Evolutionary conservation across 2,329 filamentous ascomycete genomes (phyloP), one percentile per base, ranked within the genome.

Genomic region (Incumbomyces lentus): DNA sequence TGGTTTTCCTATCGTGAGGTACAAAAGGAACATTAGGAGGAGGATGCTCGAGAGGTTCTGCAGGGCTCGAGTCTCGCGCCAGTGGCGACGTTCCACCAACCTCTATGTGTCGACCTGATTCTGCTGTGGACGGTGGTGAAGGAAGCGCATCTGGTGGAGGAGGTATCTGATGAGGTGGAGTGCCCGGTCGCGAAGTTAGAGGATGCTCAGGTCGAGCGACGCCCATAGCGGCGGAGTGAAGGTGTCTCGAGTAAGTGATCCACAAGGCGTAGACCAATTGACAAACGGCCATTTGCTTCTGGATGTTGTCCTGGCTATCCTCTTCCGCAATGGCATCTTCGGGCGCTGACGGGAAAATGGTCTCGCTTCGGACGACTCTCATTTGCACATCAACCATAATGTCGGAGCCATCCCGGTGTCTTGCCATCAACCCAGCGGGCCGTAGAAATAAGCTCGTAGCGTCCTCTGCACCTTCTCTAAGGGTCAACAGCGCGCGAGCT

Each of bases 331-430:
- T 76, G 2, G 80, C 76, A 52, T 82, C 71, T 47, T 82, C 75
- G 44, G 76, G 73, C 50, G 78, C 70, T 45, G 73, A 73, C 2
- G 72, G 66, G 47, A 70, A 72, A 16, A 79, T 77, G 55, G 81
- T 82, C 57, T 90, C 88, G 62, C 86, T 95, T 67, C 90, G 87
- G 13, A 96, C 89, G 18, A 98, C 88, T 30, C 92, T 81, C 84
- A 98, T 87, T 65, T 98, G 92, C 26, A 95, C 81, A 62, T 98
- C 92, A 31, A 98, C 86, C 65, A 87, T 90, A 52, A 98, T 82
- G 51, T 92, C 86, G 0, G 85, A 84, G 2, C 92, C 90, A 62
- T 98, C 92, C 33, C 89, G 81, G 63, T 98, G 92, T 58, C 78
- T 82, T 1, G 88, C 92, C 4, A 82, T 79, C 34, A 98, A 71